A percentile compares a stretch with the other conserved stretches of the same genome.
These are phyloP conservation scores for Podospora appendiculata DNA, from an alignment of 495 filamentous ascomycete genomes.

Conservation along the genomic window DNA sequence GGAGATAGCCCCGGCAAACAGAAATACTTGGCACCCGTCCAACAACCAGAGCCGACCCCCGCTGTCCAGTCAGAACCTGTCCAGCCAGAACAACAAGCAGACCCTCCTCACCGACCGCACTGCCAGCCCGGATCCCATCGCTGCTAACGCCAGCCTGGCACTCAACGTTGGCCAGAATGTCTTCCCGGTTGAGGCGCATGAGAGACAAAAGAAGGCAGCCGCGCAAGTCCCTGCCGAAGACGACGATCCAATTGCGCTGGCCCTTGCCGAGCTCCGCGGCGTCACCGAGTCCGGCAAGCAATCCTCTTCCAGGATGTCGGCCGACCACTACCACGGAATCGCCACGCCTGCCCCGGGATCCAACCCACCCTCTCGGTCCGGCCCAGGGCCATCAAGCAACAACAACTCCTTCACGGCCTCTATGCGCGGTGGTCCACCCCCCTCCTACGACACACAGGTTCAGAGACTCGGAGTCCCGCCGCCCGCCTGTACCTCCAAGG, in stretches of 20 bases:
- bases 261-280: slow-evolving; percentile 86
- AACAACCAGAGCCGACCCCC: slow-evolving; percentile 21
- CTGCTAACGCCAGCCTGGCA: slow-evolving; percentile 86
- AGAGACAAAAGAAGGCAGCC: slow-evolving; percentile 34
- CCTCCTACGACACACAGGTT: slow-evolving; percentile 72
- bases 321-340: slow-evolving; percentile 88
- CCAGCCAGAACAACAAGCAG: slow-evolving; percentile 12
- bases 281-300: slow-evolving; percentile 57
- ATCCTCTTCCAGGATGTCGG: slow-evolving; percentile 71
- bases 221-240: slow-evolving; percentile 33
- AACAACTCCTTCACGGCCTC: slow-evolving; percentile 40
- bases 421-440: slow-evolving; percentile 67
- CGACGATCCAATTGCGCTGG: slow-evolving; percentile 80
- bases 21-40: slow-evolving; percentile 54
- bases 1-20: slow-evolving; percentile 39
- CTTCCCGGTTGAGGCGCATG: slow-evolving; percentile 88
- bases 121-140: slow-evolving; percentile 75
- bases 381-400: slow-evolving; percentile 28
- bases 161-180: slow-evolving; percentile 96
- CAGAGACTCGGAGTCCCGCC: slow-evolving; percentile 80
- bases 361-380: slow-evolving; percentile 24
- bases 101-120: slow-evolving; percentile 36
- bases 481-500: slow-evolving; percentile 81
- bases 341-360: slow-evolving; percentile 64
- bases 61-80: slow-evolving; percentile 9